These are phyloP conservation scores for Melocanna baccifera DNA, from an alignment of 176 grass and related monocot genomes.

Conservation along the genomic window DNA sequence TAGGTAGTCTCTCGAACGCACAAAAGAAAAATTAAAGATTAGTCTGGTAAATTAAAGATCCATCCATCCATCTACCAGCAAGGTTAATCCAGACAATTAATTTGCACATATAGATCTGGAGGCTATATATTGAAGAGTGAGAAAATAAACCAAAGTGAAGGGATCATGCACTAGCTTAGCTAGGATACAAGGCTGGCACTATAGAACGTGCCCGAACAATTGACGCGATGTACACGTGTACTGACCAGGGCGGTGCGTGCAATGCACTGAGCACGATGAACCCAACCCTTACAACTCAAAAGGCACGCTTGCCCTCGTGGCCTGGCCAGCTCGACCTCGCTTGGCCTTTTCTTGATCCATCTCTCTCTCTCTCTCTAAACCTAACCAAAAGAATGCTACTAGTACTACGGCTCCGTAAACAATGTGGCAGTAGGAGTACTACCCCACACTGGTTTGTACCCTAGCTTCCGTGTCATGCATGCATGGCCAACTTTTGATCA, in stretches of 20 bases:
- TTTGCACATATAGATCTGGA: not conserved
- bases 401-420: not conserved
- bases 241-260: conserved; percentile 1
- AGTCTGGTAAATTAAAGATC: not conserved
- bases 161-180: not conserved
- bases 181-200: conserved; percentile 37
- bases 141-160: not conserved
- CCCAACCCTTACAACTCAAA: conserved; percentile 43
- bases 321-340: not conserved
- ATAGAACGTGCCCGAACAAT: conserved; percentile 37
- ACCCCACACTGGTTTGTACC: not conserved
- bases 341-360: conserved; percentile 4
- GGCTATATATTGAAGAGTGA: not conserved
- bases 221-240: conserved; percentile 18
- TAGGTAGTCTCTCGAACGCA: not conserved
- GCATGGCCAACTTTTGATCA: not conserved
- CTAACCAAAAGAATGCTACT: not conserved
- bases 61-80: not conserved
- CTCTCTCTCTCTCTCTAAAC: not conserved
- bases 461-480: not conserved
- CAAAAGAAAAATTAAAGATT: not conserved
- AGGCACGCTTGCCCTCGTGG: conserved; percentile 31
- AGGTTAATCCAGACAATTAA: not conserved
- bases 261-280: conserved; percentile 44
- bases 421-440: not conserved